A percentile compares a stretch with the other conserved stretches of the same genome.
These are phyloP conservation scores for Saccharum officinarum DNA, from an alignment of 176 grass and related monocot genomes.

Conservation along the genomic window DNA sequence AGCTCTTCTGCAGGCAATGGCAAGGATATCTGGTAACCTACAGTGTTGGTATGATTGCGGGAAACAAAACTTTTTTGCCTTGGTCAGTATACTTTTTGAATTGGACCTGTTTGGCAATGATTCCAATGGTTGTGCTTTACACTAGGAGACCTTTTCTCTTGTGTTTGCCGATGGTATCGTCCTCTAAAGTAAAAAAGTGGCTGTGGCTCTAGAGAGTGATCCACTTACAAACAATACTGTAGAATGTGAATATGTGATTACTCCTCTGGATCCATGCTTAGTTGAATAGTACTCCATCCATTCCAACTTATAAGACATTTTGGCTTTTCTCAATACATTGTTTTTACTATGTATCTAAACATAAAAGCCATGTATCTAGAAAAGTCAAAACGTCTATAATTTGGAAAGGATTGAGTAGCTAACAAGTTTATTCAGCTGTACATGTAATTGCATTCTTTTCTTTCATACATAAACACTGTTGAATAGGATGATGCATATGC, in stretches of 20 bases:
- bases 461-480: not conserved
- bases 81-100: conserved; percentile 53
- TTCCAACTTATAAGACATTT: not conserved
- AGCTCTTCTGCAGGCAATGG: conserved; percentile 34
- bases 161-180: conserved; percentile 33
- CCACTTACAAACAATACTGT: conserved; percentile 1
- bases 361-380: not conserved
- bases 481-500: not conserved
- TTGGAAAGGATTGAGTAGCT: not conserved
- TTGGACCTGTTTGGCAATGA: conserved; percentile 52
- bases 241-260: conserved; percentile 1
- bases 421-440: not conserved
- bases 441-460: not conserved
- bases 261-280: not conserved
- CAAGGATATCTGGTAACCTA: conserved; percentile 36
- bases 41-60: conserved; percentile 47
- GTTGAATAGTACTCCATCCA: not conserved
- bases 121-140: conserved; percentile 39
- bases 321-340: not conserved
- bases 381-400: not conserved
- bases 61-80: conserved; percentile 52
- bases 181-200: conserved; percentile 26
- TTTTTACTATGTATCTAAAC: not conserved
- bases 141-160: conserved; percentile 37
- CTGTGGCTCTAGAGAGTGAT: conserved; percentile 15